Evolutionary conservation across 106 monocot genomes (phyloP), one percentile per base, ranked within the genome.

Genomic region (Phalaenopsis equestris): DNA sequence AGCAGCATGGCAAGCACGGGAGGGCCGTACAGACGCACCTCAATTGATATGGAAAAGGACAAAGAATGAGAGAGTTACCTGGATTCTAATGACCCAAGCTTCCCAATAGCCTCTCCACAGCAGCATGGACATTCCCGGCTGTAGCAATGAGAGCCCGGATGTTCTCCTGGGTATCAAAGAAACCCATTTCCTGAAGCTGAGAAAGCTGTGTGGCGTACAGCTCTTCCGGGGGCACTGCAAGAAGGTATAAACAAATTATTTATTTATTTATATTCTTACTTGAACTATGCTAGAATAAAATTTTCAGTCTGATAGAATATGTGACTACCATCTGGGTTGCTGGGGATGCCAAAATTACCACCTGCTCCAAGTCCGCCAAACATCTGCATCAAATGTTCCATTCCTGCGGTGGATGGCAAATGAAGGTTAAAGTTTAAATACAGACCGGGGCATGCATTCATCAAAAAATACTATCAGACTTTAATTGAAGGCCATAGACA

Each of bases 161-260:
- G 52, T 97, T 94, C 83, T 92, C 97, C 79, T 97, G 97, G 15
- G 92, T 89, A 78, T 97, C 94, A 37, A 94, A 89, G 89, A 97
- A 97, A 78, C 94, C 97, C 97, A 97, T 97, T 72, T 97, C 97
- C 73, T 88, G 97, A 79, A 97, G 92, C 84, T 97, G 97, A 72
- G 94, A 55, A 10, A 97, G 86, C 81, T 98, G 97, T 14, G 89
- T 92, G 24, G 97, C 92, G 79, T 92, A 98, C 1, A 89, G 89
- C 77, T 94, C 89, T 88, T 94, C 97, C 21, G 94, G 92, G 16
- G 97, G 92, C 76, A 92, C 97, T 98, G 89, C 78, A 83, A 78
- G 73, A 42, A 47, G 6, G 42, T 38, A 70, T 37, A 70, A 70
- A 14, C 14, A 70, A 39, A 3, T 70, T 70, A 30, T 70, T 30